Conservation (phyloP, 1,139 yeast genomes). For the Hemisphaericaspora xylofermentans region DNA sequence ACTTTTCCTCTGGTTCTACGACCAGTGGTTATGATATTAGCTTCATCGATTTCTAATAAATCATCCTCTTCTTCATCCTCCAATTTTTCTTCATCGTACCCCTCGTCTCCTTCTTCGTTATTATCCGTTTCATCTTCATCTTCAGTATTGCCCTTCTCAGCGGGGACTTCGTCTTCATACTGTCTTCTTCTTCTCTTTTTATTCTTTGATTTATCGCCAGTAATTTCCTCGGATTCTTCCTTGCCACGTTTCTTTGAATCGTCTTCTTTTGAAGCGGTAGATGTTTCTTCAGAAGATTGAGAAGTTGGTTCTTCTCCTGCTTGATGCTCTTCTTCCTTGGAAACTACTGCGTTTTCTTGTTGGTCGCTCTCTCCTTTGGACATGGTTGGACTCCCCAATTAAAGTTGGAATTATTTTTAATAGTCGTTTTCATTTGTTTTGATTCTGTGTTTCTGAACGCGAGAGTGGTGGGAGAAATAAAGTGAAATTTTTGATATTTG, state of each 20-base stretch:
- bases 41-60: conserved; percentile 75
- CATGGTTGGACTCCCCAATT: not conserved
- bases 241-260: conserved; percentile 16
- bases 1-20: conserved; percentile 90
- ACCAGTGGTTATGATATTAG: conserved; percentile 80
- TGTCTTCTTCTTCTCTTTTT: conserved; percentile 44
- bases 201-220: conserved; percentile 30
- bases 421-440: not conserved
- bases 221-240: not conserved
- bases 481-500: too few species aligned
- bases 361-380: conserved; percentile 6
- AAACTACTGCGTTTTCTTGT: conserved; percentile 10
- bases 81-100: conserved; percentile 49
- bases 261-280: not conserved
- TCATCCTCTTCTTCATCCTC: conserved; percentile 77
- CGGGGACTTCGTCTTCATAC: conserved; percentile 51
- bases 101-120: conserved; percentile 56
- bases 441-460: not conserved
- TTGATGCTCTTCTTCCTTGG: conserved; percentile 12
- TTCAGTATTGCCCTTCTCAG: conserved; percentile 46
- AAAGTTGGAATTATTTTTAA: not conserved
- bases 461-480: too few species aligned
- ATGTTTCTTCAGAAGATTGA: too few species aligned
- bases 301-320: conserved; percentile 5
- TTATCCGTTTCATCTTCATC: conserved; percentile 52